Evolutionary conservation across 768 basidiomycete species (phyloP), one percentile per base, ranked within the genome.

Genomic region (Kwoniella botswanensis): DNA sequence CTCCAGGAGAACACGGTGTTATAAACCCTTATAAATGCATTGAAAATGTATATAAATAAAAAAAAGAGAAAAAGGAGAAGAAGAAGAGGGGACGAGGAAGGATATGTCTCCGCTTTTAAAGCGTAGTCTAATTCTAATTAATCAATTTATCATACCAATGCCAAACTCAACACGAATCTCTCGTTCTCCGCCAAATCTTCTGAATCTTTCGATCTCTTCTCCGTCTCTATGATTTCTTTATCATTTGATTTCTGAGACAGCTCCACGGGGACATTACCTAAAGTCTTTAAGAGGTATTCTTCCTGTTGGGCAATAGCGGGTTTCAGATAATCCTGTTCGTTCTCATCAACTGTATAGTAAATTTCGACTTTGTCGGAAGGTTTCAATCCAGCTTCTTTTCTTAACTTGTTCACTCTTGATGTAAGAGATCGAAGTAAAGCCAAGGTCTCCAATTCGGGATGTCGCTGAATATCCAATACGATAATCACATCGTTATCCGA

Each of bases 401-500:
- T 88, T 71, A 98, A 86, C 82, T 93, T 93, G 86, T 99, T 97
- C 54, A 98, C 90, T 65, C 95, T 91, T 75, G 94, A 96, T 73
- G 92, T 91, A 74, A 98, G 84, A 83, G 96, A 93, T 56, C 97
- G 89, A 57, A 93, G 90, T 26, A 94, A 86, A 87, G 93, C 94
- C 86, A 98, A 92, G 62, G 89, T 87, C 82, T 90, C 89, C 55
- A 98, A 88, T 72, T 98, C 93, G 0, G 91, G 88, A 77, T 97
- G 92, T 57, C 91, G 88, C 82, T 91, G 89, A 65, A 93, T 89
- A 84, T 99, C 97, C 52, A 99, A 89, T 58, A 96, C 88, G 71
- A 98, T 88, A 60, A 97, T 95, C 63, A 98, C 94, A 76, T 98
- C 94, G 78, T 91, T 92, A 85, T 98, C 93, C 22, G 94, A 93